These are phyloP conservation scores for Aspergillus pseudoviridinutans DNA, from an alignment of 2,329 filamentous ascomycete genomes.

Conservation along the genomic window DNA sequence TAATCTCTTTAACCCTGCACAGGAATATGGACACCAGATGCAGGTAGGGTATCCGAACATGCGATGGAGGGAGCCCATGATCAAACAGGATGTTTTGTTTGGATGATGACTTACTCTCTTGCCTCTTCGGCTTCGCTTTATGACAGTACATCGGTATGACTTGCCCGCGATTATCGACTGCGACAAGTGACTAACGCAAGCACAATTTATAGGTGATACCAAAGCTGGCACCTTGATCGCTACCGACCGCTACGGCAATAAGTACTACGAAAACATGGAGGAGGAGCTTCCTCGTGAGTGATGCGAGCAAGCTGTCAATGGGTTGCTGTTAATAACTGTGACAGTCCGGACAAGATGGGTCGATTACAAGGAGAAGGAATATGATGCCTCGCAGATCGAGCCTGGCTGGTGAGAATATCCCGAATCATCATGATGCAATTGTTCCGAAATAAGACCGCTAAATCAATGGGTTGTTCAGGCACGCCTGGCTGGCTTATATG, in stretches of 20 bases:
- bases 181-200: slow-evolving; percentile 18
- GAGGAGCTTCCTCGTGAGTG: slow-evolving; percentile 84
- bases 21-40: slow-evolving; percentile 92
- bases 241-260: slow-evolving; percentile 89
- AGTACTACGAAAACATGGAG: slow-evolving; percentile 86
- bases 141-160: slow-evolving; percentile 42
- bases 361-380: slow-evolving; percentile 84
- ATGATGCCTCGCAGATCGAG: slow-evolving; percentile 66
- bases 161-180: background rate
- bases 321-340: slow-evolving; percentile 11
- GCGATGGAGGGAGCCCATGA: background rate
- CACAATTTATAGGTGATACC: slow-evolving; percentile 70
- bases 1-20: slow-evolving; percentile 36
- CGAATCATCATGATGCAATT: background rate
- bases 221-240: slow-evolving; percentile 86
- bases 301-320: slow-evolving; percentile 4
- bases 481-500: slow-evolving; percentile 94
- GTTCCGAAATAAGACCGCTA: background rate
- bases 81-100: background rate
- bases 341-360: slow-evolving; percentile 94
- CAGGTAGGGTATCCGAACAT: slow-evolving; percentile 55
- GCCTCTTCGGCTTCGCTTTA: background rate
- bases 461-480: slow-evolving; percentile 48
- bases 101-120: slow-evolving; percentile 19
- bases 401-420: slow-evolving; percentile 66